Percentiles rank a stretch among this genome's conserved stretches.
Evolutionary conservation across 352 stramenopile species (phyloP).

Genomic region (Phytophthora boehmeriae): DNA sequence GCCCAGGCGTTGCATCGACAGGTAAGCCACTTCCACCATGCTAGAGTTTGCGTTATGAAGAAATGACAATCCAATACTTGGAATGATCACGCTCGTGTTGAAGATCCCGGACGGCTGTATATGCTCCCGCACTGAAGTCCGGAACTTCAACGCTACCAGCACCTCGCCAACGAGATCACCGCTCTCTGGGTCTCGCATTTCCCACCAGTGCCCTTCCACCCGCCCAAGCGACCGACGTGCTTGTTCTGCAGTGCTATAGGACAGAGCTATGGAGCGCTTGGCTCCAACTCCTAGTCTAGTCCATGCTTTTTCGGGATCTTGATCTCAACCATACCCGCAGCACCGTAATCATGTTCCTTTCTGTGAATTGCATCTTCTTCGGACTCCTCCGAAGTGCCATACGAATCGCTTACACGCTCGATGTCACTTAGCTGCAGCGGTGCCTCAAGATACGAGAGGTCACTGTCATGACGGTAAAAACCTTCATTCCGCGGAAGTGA

Average conservation of each 20-base stretch:
- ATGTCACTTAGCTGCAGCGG: slow-evolving; percentile 62
- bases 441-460: slow-evolving; percentile 48
- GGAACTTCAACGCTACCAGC: slow-evolving; percentile 84
- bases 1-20: slow-evolving; percentile 80
- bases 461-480: slow-evolving; percentile 58
- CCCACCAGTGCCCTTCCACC: slow-evolving; percentile 86
- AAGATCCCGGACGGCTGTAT: slow-evolving; percentile 64
- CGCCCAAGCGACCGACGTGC: slow-evolving; percentile 70
- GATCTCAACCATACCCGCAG: slow-evolving; percentile 74
- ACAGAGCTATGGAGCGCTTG: slow-evolving; percentile 76
- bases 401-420: slow-evolving; percentile 71
- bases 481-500: slow-evolving; percentile 36
- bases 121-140: slow-evolving; percentile 61
- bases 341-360: slow-evolving; percentile 34
- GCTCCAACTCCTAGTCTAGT: slow-evolving; percentile 66
- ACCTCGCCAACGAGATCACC: slow-evolving; percentile 82
- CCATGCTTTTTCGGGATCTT: slow-evolving; percentile 85
- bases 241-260: slow-evolving; percentile 79
- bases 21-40: slow-evolving; percentile 88
- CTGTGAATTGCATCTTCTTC: slow-evolving; percentile 42
- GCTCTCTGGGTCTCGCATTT: slow-evolving; percentile 75
- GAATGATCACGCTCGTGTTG: slow-evolving; percentile 79
- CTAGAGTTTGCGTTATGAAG: slow-evolving; percentile 84
- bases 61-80: slow-evolving; percentile 84
- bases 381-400: slow-evolving; percentile 64